These are phyloP conservation scores for Poa annua DNA, from an alignment of 176 grass and related monocot species.

Conservation along the genomic window DNA sequence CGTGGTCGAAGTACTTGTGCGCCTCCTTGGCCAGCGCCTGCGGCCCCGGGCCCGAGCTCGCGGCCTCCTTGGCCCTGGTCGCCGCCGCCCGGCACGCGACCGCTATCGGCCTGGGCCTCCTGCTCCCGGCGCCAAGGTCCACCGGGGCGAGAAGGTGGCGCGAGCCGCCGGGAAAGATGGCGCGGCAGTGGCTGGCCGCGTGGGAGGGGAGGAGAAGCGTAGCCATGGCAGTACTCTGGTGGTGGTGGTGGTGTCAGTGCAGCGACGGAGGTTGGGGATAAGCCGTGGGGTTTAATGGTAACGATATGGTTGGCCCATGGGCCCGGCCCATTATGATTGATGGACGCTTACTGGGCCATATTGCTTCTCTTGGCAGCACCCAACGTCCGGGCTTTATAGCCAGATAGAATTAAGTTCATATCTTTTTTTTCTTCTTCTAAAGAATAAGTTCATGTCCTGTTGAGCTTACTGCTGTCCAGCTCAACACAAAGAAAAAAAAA, in stretches of 20 bases:
- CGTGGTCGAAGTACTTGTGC: slow-evolving; percentile 97
- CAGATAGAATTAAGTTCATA: neutral
- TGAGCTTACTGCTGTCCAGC: neutral
- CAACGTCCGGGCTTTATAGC: neutral
- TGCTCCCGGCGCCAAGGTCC: neutral
- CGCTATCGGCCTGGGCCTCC: slow-evolving; percentile 10
- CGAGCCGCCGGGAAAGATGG: neutral
- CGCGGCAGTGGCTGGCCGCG: slow-evolving; percentile 3
- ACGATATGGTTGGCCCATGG: neutral
- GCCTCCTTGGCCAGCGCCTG: slow-evolving; percentile 68
- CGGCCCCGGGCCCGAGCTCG: slow-evolving; percentile 9
- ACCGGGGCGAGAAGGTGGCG: neutral
- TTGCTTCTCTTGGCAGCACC: neutral
- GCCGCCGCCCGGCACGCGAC: slow-evolving; percentile 57
- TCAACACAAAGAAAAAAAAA: neutral
- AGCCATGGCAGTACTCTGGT: slow-evolving; percentile 15
- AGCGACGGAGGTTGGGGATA: slow-evolving; percentile 41
- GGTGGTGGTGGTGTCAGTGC: neutral
- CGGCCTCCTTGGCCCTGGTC: slow-evolving; percentile 53
- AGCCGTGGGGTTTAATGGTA: slow-evolving; percentile 17
- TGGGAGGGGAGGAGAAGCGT: slow-evolving; percentile 32
- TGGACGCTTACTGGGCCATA: neutral
- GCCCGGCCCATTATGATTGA: neutral
- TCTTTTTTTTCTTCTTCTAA: neutral
- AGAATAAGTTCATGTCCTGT: neutral